Evolutionary conservation across 805 yeast genomes (phyloP).

Genomic region (Kluyveromyces wickerhamii): DNA sequence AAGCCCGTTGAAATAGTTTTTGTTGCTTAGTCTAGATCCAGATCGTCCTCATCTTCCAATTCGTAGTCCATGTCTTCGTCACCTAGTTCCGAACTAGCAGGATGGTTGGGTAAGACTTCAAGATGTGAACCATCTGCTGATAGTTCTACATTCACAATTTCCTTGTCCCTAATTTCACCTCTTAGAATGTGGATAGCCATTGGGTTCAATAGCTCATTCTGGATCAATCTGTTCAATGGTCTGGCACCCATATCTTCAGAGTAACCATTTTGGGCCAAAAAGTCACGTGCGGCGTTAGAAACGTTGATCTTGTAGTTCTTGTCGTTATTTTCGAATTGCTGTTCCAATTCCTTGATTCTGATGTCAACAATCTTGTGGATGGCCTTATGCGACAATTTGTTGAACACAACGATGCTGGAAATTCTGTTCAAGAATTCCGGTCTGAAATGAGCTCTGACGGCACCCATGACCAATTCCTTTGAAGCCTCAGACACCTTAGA

Average conservation of each 20-base stretch:
- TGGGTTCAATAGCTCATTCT: conserved; percentile 75
- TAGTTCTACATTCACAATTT: conserved; percentile 59
- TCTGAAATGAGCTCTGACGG: conserved; percentile 84
- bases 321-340: conserved; percentile 78
- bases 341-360: conserved; percentile 75
- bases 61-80: conserved; percentile 57
- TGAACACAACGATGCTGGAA: conserved; percentile 86
- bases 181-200: conserved; percentile 82
- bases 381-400: conserved; percentile 84
- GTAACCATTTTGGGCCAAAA: conserved; percentile 79
- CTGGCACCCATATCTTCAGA: conserved; percentile 94
- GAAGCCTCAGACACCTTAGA: conserved; percentile 61
- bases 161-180: conserved; percentile 85
- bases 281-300: conserved; percentile 71
- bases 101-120: conserved; percentile 78
- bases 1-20: neutral
- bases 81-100: conserved; percentile 35
- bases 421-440: conserved; percentile 97
- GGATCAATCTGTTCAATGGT: conserved; percentile 89
- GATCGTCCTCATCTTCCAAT: conserved; percentile 32
- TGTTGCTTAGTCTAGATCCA: conserved; percentile 2
- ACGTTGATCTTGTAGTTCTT: conserved; percentile 66
- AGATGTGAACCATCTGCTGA: conserved; percentile 35
- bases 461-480: conserved; percentile 69
- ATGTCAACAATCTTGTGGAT: conserved; percentile 86